Evolutionary conservation across 177 flowering plant species (phyloP), one percentile per base, ranked within the genome.

Genomic region (Telopea speciosissima): DNA sequence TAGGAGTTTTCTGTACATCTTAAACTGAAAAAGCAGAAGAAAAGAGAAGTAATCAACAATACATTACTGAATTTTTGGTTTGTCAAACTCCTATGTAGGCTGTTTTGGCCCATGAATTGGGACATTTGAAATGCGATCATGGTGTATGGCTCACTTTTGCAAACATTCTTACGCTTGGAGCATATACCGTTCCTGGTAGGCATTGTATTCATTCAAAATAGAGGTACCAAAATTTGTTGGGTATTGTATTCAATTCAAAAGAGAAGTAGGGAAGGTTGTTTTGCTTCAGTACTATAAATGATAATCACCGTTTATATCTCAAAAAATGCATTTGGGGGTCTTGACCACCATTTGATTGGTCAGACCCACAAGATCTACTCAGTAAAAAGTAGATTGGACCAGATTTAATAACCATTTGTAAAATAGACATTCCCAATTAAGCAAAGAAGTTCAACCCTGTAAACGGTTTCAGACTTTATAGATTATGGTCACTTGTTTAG

Each of bases 61-160:
- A 24, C 33, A 21, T 16, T 40, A 33, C 67, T 73, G 31, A 65
- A 25, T 22, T 60, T 3, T 72, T 5, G 26, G 3, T 26, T 21
- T 66, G 44, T 9, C 45, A 72, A 42, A 61, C n/a, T 42, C 21
- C 31, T 64, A 24, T 70, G 40, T 8, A 94, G 99, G 97, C 97
- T 84, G 97, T 94, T 77, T 72, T 92, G 83, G 99, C 99, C 69
- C 99, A 94, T 65, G 99, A 94, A 82, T 77, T 94, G 81, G 99
- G 97, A 70, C 99, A 95, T 83, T 81, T 95, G 79, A 95, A 95
- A 85, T 95, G 99, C 64, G 96, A 95, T 73, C 99, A 95, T 79
- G 97, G 99, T 63, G 91, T 92, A 17, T 92, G 97, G 99, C 88
- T 95, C 73, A 95, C 99, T 56, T 78, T 90, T 83, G 99, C 96